These are phyloP conservation scores for Stachybotrys elegans DNA, from an alignment of 2,329 filamentous ascomycete genomes.

Conservation along the genomic window DNA sequence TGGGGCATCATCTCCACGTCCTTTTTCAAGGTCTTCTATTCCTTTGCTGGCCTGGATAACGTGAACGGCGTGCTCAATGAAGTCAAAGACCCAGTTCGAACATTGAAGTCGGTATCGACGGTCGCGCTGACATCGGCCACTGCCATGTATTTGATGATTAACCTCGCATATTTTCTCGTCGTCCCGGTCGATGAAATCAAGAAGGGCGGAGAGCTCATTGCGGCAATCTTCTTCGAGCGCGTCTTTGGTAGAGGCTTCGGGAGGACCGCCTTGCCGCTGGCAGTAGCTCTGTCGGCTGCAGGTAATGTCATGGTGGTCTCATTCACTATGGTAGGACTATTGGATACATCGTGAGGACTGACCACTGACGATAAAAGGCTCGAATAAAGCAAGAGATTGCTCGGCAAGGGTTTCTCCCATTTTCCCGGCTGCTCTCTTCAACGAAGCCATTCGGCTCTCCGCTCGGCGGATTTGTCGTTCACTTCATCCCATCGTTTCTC, in stretches of 20 bases:
- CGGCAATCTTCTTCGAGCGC: constrained; percentile 61
- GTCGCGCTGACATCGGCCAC: constrained; percentile 57
- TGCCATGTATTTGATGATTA: constrained; percentile 61
- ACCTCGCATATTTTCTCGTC: constrained; percentile 58
- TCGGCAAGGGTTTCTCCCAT: constrained; percentile 65
- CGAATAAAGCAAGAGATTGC: constrained; percentile 70
- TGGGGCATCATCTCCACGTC: constrained; percentile 64
- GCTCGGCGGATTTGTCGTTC: constrained; percentile 61
- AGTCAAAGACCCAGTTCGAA: constrained; percentile 62
- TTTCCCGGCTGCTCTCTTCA: constrained; percentile 53
- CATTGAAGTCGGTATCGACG: constrained; percentile 56
- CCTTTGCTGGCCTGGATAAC: constrained; percentile 62
- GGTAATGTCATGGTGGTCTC: constrained; percentile 72
- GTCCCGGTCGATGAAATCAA: constrained; percentile 64
- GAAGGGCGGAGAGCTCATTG: constrained; percentile 61
- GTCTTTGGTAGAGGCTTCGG: constrained; percentile 57
- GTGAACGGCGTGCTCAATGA: constrained; percentile 68
- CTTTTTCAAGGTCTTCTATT: constrained; percentile 65
- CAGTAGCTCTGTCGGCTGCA: constrained; percentile 61
- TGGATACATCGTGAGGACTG: constrained; percentile 3
- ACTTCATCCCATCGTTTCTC: constrained; percentile 63
- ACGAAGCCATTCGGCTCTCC: constrained; percentile 64
- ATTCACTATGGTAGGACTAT: constrained; percentile 57
- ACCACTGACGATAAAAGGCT: constrained; percentile 47
- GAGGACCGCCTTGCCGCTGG: constrained; percentile 52